Conservation (phyloP, 805 yeast genomes). For the Metschnikowia henanensis region DNA sequence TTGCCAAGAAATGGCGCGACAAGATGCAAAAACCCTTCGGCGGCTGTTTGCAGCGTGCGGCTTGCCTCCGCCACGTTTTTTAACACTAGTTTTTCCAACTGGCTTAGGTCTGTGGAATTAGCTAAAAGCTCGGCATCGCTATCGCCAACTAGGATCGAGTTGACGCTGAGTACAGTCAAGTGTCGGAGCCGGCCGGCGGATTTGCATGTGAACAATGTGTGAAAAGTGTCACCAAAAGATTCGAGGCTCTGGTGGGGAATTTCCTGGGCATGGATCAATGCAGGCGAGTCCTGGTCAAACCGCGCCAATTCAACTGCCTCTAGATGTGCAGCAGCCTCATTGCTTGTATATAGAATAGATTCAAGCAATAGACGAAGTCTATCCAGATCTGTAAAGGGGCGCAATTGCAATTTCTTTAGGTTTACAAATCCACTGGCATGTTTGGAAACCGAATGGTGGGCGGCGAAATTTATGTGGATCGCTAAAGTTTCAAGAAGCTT, state of each 20-base stretch:
- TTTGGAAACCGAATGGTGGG: constrained; percentile 23
- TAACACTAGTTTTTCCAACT: constrained; percentile 30
- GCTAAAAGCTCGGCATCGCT: constrained; percentile 23
- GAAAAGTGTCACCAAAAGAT: not conserved
- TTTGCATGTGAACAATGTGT: not conserved
- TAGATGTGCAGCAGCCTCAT: constrained; percentile 3
- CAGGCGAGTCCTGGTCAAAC: constrained; percentile 11
- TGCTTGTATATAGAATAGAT: not conserved
- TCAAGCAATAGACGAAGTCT: constrained; percentile 24
- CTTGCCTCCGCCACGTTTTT: constrained; percentile 36
- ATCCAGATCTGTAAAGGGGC: constrained; percentile 32
- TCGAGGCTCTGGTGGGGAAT: not conserved
- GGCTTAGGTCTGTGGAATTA: constrained; percentile 20
- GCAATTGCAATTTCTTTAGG: constrained; percentile 32
- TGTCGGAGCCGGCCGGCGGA: constrained; percentile 12
- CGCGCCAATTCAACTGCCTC: constrained; percentile 22
- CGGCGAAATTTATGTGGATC: constrained; percentile 31
- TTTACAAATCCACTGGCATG: not conserved
- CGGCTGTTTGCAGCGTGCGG: not conserved
- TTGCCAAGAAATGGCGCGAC: constrained; percentile 26
- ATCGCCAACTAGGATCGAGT: constrained; percentile 24
- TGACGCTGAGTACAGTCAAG: constrained; percentile 24
- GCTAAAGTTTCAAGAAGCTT: constrained; percentile 23
- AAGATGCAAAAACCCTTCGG: constrained; percentile 20
- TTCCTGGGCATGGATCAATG: not conserved